These are phyloP conservation scores for Trypanosoma lewisi DNA, from an alignment of 208 protist species.

Conservation along the genomic window DNA sequence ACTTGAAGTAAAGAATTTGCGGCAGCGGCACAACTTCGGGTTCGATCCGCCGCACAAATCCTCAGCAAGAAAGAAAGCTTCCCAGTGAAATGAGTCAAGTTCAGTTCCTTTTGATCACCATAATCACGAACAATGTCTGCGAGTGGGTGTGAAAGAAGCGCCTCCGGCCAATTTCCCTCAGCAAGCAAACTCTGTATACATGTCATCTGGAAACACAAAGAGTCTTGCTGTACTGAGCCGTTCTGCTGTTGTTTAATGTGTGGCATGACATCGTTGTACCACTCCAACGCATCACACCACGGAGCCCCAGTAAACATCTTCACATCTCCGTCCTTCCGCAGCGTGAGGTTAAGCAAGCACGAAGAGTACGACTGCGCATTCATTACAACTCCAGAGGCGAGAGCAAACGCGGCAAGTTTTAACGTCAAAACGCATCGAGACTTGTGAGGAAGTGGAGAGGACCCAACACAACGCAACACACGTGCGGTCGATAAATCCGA, in stretches of 20 bases:
- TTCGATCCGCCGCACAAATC: slow-evolving; percentile 27
- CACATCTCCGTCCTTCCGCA: neutral
- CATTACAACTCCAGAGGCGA: slow-evolving; percentile 9
- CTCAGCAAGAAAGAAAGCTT: slow-evolving; percentile 16
- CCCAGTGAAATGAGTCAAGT: neutral
- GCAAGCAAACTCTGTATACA: slow-evolving; percentile 25
- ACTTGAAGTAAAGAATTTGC: slow-evolving; percentile 8
- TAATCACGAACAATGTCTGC: slow-evolving; percentile 1
- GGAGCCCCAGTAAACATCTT: neutral
- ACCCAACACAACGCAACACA: slow-evolving; percentile 25
- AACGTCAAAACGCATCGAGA: slow-evolving; percentile 18
- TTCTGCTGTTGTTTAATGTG: too few species aligned
- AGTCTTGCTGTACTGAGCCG: neutral
- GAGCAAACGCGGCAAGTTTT: slow-evolving; percentile 15
- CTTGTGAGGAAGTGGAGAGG: slow-evolving; percentile 4
- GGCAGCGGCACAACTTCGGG: slow-evolving; percentile 14
- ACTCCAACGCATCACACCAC: slow-evolving; percentile 28
- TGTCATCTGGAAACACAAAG: slow-evolving; percentile 4
- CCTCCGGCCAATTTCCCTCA: slow-evolving; percentile 21
- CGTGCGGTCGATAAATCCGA: slow-evolving; percentile 7
- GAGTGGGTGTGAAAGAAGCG: slow-evolving; percentile 10
- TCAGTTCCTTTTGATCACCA: neutral
- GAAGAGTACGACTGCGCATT: slow-evolving; percentile 4
- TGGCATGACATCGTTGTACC: slow-evolving; percentile 11
- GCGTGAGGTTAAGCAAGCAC: slow-evolving; percentile 24